These are phyloP conservation scores for Raffaelea arxii DNA, from an alignment of 2,329 filamentous ascomycete genomes.

Conservation along the genomic window DNA sequence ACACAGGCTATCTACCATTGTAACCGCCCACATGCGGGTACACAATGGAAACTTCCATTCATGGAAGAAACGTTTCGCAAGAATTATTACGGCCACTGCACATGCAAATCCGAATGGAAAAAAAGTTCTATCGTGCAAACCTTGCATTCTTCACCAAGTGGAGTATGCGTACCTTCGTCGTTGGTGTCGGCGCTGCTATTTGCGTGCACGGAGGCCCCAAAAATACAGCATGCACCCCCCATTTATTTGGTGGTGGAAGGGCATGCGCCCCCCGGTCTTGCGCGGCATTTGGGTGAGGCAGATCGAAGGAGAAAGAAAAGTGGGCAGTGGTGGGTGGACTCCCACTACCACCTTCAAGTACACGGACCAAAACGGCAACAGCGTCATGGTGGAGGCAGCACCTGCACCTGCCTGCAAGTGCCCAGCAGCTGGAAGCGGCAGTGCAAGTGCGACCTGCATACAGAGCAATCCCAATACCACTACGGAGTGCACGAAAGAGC, in stretches of 20 bases:
- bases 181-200: too few species aligned
- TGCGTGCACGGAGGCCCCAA: too few species aligned
- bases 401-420: constrained; percentile 4
- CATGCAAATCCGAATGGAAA: too few species aligned
- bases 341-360: too few species aligned
- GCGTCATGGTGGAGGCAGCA: not conserved
- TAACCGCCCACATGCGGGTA: too few species aligned
- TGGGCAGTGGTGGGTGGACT: constrained; percentile 1
- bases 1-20: too few species aligned
- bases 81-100: too few species aligned
- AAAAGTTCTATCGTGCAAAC: too few species aligned
- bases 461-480: not conserved
- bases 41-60: not conserved
- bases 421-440: constrained; percentile 9
- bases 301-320: not conserved
- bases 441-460: constrained; percentile 11
- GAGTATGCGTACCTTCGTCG: too few species aligned
- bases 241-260: not conserved
- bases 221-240: too few species aligned
- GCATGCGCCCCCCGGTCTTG: constrained; percentile 3
- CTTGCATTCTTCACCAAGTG: too few species aligned
- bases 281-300: constrained; percentile 9
- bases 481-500: not conserved
- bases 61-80: constrained; percentile 1
- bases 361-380: not conserved